Evolutionary conservation across 2,329 filamentous ascomycete species (phyloP).

Genomic region (Macrophomina phaseolina): DNA sequence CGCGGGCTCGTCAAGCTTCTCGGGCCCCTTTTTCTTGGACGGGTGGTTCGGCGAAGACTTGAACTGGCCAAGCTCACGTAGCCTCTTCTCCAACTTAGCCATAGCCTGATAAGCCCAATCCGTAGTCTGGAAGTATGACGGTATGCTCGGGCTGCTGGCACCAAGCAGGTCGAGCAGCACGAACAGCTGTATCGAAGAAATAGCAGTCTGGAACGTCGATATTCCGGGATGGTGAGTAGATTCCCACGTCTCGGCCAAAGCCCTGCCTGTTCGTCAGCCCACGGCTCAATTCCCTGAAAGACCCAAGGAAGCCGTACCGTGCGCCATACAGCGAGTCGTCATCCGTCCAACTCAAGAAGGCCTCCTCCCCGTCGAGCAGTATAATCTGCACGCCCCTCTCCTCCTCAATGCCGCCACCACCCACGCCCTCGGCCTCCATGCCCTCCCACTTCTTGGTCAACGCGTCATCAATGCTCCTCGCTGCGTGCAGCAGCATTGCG

Average conservation of each 20-base stretch:
- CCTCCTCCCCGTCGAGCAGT: conserved; percentile 92
- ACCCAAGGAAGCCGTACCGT: conserved; percentile 57
- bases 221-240: conserved; percentile 68
- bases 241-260: conserved; percentile 85
- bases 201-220: conserved; percentile 75
- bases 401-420: conserved; percentile 59
- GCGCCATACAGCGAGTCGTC: conserved; percentile 89
- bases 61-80: conserved; percentile 70
- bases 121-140: conserved; percentile 86
- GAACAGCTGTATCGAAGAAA: conserved; percentile 85
- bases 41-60: conserved; percentile 64
- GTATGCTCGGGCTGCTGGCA: conserved; percentile 68
- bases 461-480: conserved; percentile 78
- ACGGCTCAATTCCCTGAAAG: not conserved
- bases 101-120: conserved; percentile 91
- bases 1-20: conserved; percentile 40
- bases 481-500: conserved; percentile 88
- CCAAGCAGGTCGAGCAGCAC: conserved; percentile 91
- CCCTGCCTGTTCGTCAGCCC: conserved; percentile 39
- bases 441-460: conserved; percentile 81
- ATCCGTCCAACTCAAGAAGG: conserved; percentile 79
- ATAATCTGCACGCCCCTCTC: conserved; percentile 87
- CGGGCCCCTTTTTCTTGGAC: conserved; percentile 39
- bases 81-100: conserved; percentile 73
- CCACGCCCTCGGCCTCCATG: conserved; percentile 66